phyloP scores from a whole-genome alignment of 805 yeast genomes.

The Saturnispora gosingensis region DNA sequence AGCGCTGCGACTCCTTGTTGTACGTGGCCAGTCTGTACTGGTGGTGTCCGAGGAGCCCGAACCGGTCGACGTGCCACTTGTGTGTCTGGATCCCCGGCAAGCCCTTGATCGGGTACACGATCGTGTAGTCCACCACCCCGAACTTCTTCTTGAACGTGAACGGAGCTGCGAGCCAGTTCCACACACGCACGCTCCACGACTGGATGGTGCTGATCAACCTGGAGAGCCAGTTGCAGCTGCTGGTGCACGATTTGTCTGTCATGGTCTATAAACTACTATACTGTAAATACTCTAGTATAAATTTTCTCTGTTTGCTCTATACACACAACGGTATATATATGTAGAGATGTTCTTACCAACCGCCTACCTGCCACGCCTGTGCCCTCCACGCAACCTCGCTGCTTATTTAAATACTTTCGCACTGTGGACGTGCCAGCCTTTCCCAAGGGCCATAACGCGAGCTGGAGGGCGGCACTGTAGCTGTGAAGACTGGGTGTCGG shows the following conservation, averaged over 20 bases:
- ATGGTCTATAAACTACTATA: neutral
- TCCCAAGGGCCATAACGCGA: neutral
- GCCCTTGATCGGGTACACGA: slow-evolving; percentile 26
- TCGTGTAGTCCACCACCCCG: slow-evolving; percentile 15
- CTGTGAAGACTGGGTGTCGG: too few relatives aligned
- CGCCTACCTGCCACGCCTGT: neutral
- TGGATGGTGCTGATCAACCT: neutral
- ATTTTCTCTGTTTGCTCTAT: too few relatives aligned
- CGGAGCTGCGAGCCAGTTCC: neutral
- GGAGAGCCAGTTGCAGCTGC: neutral
- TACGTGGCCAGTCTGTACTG: slow-evolving; percentile 20
- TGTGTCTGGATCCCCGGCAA: slow-evolving; percentile 19
- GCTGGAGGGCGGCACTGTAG: too few relatives aligned
- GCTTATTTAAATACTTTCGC: neutral
- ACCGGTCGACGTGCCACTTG: slow-evolving; percentile 21
- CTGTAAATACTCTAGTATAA: too few relatives aligned
- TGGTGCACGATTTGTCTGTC: neutral
- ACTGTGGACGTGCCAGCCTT: neutral
- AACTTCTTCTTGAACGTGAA: neutral
- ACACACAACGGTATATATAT: too few relatives aligned
- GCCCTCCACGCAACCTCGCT: neutral
- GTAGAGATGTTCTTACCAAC: too few relatives aligned
- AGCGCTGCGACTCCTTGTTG: slow-evolving; percentile 10
- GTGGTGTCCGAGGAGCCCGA: slow-evolving; percentile 25
- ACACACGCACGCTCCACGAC: neutral